These are phyloP conservation scores for Colletotrichum sojae DNA, from an alignment of 2,329 filamentous ascomycete genomes.

Conservation along the genomic window DNA sequence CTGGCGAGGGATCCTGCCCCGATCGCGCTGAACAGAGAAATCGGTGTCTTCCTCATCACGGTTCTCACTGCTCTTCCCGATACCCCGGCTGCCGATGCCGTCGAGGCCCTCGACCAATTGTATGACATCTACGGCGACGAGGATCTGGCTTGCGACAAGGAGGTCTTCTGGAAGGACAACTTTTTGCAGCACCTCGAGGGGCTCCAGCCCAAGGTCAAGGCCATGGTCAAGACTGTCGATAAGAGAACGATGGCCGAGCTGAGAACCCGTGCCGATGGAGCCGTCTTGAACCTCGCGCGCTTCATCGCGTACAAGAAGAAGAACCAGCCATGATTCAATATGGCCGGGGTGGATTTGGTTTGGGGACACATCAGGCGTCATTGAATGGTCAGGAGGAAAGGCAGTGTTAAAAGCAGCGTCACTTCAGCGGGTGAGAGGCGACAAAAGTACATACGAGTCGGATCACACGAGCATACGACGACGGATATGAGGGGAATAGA, in stretches of 20 bases:
- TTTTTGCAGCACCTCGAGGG: conserved; percentile 73
- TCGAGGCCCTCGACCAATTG: conserved; percentile 76
- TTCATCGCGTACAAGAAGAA: conserved; percentile 78
- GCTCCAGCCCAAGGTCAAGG: conserved; percentile 66
- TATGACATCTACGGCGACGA: conserved; percentile 79
- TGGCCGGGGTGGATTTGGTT: background rate
- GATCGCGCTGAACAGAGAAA: conserved; percentile 69
- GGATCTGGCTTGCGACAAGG: conserved; percentile 68
- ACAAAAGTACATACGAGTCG: conserved; percentile 27
- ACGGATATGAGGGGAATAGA: conserved; percentile 12
- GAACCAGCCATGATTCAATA: conserved; percentile 54
- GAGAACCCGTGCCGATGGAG: conserved; percentile 72
- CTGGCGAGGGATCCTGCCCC: conserved; percentile 71
- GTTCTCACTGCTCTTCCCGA: conserved; percentile 66
- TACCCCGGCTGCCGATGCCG: conserved; percentile 68
- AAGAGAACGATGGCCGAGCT: conserved; percentile 71
- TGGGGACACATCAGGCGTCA: conserved; percentile 4
- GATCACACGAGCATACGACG: conserved; percentile 31
- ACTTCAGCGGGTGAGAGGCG: background rate
- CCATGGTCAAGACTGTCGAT: conserved; percentile 72
- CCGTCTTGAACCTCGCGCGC: conserved; percentile 69
- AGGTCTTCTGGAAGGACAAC: conserved; percentile 75
- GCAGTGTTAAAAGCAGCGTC: background rate
- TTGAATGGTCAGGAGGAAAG: background rate
- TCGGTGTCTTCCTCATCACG: conserved; percentile 74